Evolutionary conservation across 352 stramenopile genomes (phyloP).

Genomic region (Globisporangium lucens): DNA sequence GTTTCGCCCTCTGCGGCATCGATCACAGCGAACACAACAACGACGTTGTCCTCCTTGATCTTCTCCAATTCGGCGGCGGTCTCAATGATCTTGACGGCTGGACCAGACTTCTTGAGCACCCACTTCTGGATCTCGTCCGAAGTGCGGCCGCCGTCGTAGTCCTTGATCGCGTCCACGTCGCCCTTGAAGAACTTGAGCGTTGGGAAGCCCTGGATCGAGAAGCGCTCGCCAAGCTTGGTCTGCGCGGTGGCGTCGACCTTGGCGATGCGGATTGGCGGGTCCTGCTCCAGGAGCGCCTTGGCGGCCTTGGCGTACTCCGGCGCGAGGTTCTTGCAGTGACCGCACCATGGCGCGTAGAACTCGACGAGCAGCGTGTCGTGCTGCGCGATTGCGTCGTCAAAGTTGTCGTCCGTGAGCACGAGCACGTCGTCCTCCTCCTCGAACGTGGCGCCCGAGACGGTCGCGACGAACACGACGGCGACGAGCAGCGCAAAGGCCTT

Average conservation of each 20-base stretch:
- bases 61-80: slow-evolving; percentile 64
- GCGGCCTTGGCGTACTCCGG: slow-evolving; percentile 89
- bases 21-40: slow-evolving; percentile 83
- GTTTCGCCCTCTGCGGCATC: slow-evolving; percentile 73
- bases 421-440: slow-evolving; percentile 91
- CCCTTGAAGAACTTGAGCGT: slow-evolving; percentile 94
- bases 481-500: slow-evolving; percentile 45
- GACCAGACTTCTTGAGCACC: slow-evolving; percentile 91
- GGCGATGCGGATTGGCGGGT: slow-evolving; percentile 74
- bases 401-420: slow-evolving; percentile 90
- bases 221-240: slow-evolving; percentile 78
- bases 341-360: slow-evolving; percentile 95
- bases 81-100: slow-evolving; percentile 79
- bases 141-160: slow-evolving; percentile 86
- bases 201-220: slow-evolving; percentile 84
- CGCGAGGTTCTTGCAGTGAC: slow-evolving; percentile 92
- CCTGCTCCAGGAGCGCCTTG: slow-evolving; percentile 71
- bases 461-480: slow-evolving; percentile 39
- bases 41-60: slow-evolving; percentile 82
- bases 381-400: slow-evolving; percentile 81
- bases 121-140: slow-evolving; percentile 86
- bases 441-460: slow-evolving; percentile 39
- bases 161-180: slow-evolving; percentile 75
- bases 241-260: slow-evolving; percentile 88
- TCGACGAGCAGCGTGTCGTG: slow-evolving; percentile 91